These are phyloP conservation scores for Globisporangium solare DNA, from an alignment of 352 stramenopile species.

Conservation along the genomic window DNA sequence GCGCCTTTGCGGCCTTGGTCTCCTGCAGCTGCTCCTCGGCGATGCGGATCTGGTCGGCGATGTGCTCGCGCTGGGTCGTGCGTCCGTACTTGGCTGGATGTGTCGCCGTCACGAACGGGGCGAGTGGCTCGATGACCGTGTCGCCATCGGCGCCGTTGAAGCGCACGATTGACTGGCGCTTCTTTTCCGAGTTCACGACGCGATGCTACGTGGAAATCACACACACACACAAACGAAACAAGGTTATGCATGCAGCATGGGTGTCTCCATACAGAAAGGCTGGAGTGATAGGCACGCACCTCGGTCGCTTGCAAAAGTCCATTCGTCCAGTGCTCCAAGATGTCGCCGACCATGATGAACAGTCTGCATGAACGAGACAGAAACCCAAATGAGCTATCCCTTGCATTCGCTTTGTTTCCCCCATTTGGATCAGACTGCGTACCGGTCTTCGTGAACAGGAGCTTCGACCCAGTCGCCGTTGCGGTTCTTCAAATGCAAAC, in stretches of 20 bases:
- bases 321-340: slow-evolving; percentile 83
- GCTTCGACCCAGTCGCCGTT: slow-evolving; percentile 64
- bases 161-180: slow-evolving; percentile 78
- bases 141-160: slow-evolving; percentile 78
- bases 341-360: slow-evolving; percentile 77
- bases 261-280: background rate
- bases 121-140: slow-evolving; percentile 60
- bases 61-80: slow-evolving; percentile 67
- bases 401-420: background rate
- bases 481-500: slow-evolving; percentile 60
- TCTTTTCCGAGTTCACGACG: slow-evolving; percentile 67
- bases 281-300: slow-evolving; percentile 36
- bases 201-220: slow-evolving; percentile 39
- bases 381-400: background rate
- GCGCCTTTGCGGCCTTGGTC: slow-evolving; percentile 43
- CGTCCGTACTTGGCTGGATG: slow-evolving; percentile 52
- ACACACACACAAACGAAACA: background rate
- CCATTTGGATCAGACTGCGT: background rate
- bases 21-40: slow-evolving; percentile 55
- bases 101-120: slow-evolving; percentile 42
- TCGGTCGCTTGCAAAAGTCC: slow-evolving; percentile 64
- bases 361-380: slow-evolving; percentile 20
- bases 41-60: slow-evolving; percentile 43
- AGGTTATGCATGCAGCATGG: background rate
- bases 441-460: slow-evolving; percentile 63